A percentile compares a stretch with the other conserved stretches of the same genome.
These are phyloP conservation scores for Gloeophyllum trabeum DNA, from an alignment of 768 basidiomycete genomes.

Conservation along the genomic window DNA sequence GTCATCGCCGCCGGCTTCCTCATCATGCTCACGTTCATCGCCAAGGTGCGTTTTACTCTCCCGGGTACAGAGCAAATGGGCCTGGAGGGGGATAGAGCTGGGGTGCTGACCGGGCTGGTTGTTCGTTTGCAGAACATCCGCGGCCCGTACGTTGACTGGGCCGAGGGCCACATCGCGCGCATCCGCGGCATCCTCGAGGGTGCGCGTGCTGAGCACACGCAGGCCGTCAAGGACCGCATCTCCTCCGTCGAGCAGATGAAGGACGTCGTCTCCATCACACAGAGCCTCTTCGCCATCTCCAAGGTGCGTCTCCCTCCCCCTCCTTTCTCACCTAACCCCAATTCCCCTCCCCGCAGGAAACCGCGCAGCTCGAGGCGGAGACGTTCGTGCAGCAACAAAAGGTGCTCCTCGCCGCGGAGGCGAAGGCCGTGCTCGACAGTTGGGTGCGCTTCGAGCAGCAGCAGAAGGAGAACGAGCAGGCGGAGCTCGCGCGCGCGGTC, in stretches of 20 bases:
- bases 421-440: slow-evolving; percentile 92
- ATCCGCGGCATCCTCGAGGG: slow-evolving; percentile 73
- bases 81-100: too few relatives aligned
- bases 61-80: too few relatives aligned
- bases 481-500: slow-evolving; percentile 78
- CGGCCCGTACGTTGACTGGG: slow-evolving; percentile 90
- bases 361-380: slow-evolving; percentile 80
- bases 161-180: slow-evolving; percentile 74
- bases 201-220: slow-evolving; percentile 83
- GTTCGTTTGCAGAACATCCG: slow-evolving; percentile 43
- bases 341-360: slow-evolving; percentile 52
- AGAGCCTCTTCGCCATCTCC: slow-evolving; percentile 84
- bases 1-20: slow-evolving; percentile 78
- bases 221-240: slow-evolving; percentile 90
- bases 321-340: slow-evolving; percentile 69
- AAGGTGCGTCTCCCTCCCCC: slow-evolving; percentile 41
- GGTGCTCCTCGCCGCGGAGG: slow-evolving; percentile 73
- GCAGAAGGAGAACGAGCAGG: slow-evolving; percentile 92
- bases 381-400: slow-evolving; percentile 89
- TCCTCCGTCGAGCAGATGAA: slow-evolving; percentile 87
- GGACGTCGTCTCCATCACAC: slow-evolving; percentile 86
- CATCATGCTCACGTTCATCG: slow-evolving; percentile 75
- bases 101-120: slow-evolving; percentile 8
- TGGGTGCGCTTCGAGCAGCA: slow-evolving; percentile 99
- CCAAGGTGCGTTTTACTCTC: slow-evolving; percentile 40